Evolutionary conservation across 1,284 basidiomycete species (phyloP).

Genomic region (Apiotrichum sp.): DNA sequence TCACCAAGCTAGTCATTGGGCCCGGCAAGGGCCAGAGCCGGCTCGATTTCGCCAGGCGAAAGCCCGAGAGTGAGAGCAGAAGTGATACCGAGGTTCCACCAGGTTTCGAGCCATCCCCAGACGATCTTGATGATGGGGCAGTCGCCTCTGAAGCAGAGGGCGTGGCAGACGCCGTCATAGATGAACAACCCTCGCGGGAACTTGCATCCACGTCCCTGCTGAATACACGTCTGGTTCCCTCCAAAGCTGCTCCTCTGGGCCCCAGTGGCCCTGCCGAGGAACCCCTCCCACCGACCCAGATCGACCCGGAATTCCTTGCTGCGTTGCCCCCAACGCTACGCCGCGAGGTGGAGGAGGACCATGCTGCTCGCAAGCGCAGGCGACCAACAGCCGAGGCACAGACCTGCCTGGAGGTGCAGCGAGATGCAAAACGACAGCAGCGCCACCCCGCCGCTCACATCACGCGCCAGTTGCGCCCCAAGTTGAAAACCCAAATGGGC

Average conservation of each 20-base stretch:
- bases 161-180: background rate
- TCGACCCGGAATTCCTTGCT: constrained; percentile 40
- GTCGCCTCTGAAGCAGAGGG: background rate
- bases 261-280: background rate
- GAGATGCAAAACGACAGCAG: too few relatives aligned
- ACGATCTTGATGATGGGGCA: background rate
- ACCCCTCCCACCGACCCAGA: constrained; percentile 18
- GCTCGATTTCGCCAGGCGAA: constrained; percentile 23
- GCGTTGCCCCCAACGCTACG: constrained; percentile 32
- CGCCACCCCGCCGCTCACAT: constrained; percentile 37
- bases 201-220: background rate
- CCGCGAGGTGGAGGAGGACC: constrained; percentile 28
- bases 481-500: constrained; percentile 36
- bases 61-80: background rate
- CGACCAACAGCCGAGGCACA: background rate
- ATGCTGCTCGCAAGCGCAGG: constrained; percentile 10
- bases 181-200: background rate
- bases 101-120: background rate
- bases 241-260: too few relatives aligned
- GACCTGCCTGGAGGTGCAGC: background rate
- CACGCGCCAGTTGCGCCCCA: constrained; percentile 38
- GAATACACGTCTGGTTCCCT: background rate
- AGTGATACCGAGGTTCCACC: too few relatives aligned
- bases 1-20: constrained; percentile 73
- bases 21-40: constrained; percentile 23